These are phyloP conservation scores for Globisporangium polare DNA, from an alignment of 352 stramenopile species.

Conservation along the genomic window DNA sequence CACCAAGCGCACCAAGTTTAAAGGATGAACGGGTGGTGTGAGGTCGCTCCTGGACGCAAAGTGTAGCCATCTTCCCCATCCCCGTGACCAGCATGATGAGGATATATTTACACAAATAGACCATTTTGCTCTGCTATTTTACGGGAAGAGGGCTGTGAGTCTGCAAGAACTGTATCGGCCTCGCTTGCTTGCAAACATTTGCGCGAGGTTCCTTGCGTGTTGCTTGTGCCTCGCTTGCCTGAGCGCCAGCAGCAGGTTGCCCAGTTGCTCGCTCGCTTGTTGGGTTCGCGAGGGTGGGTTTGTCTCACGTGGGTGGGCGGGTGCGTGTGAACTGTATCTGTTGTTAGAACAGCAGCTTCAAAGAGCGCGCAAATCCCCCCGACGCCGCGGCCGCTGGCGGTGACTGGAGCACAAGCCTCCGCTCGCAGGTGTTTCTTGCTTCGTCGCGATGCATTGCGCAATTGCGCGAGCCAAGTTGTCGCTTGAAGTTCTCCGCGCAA, in stretches of 20 bases:
- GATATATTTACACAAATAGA: neutral
- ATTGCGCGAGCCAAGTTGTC: neutral
- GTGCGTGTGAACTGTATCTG: neutral
- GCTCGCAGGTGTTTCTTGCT: neutral
- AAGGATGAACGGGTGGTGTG: too few species aligned
- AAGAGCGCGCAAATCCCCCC: neutral
- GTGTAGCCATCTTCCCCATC: constrained; percentile 3
- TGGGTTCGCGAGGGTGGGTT: constrained; percentile 1
- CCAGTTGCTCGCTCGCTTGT: neutral
- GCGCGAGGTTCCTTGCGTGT: neutral
- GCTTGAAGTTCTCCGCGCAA: neutral
- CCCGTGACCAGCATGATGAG: too few species aligned
- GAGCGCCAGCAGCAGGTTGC: too few species aligned
- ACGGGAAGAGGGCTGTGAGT: neutral
- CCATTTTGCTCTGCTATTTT: neutral
- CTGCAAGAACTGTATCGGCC: neutral
- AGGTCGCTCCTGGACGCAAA: neutral
- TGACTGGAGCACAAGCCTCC: constrained; percentile 1
- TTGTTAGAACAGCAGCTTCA: neutral
- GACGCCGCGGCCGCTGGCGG: neutral
- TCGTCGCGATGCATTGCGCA: too few species aligned
- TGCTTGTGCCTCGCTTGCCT: neutral
- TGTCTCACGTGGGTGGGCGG: constrained; percentile 2
- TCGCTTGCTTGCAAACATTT: neutral
- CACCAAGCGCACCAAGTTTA: constrained; percentile 11